Conservation (phyloP, 768 basidiomycete genomes). For the Antrodiella citrinella region DNA sequence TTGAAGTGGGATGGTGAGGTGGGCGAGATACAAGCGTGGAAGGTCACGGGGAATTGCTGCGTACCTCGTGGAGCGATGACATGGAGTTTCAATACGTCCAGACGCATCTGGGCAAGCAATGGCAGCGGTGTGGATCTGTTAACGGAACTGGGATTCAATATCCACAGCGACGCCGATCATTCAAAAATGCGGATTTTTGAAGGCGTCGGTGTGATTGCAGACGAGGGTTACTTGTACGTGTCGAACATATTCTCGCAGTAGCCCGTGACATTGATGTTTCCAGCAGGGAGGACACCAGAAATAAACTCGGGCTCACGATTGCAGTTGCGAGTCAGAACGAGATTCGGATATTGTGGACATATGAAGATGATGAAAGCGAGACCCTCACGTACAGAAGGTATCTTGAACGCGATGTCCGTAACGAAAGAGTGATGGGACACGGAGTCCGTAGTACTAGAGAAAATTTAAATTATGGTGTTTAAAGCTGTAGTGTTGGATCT, state of each 20-base stretch:
- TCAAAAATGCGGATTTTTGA: not conserved
- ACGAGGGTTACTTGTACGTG: not conserved
- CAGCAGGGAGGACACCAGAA: not conserved
- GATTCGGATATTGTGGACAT: not conserved
- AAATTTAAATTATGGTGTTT: too few species aligned
- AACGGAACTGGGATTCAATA: not conserved
- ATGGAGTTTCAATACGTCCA: constrained; percentile 6
- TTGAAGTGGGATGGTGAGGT: constrained; percentile 7
- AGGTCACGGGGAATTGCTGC: constrained; percentile 16
- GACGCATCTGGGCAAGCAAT: not conserved
- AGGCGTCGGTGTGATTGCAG: not conserved
- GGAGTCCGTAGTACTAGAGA: not conserved
- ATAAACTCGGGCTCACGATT: not conserved
- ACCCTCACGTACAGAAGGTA: not conserved
- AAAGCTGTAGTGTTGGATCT: too few species aligned
- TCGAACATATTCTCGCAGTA: not conserved
- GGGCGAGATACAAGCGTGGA: constrained; percentile 12
- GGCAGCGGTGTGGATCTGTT: too few species aligned
- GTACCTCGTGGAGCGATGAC: constrained; percentile 14
- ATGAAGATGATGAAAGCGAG: not conserved
- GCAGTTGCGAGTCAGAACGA: not conserved
- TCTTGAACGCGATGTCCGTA: not conserved
- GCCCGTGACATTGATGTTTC: not conserved
- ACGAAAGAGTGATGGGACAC: not conserved
- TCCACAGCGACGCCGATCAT: not conserved